Evolutionary conservation across 2,329 filamentous ascomycete species (phyloP), one percentile per base, ranked within the genome.

Genomic region (Fonsecaea multimorphosa): DNA sequence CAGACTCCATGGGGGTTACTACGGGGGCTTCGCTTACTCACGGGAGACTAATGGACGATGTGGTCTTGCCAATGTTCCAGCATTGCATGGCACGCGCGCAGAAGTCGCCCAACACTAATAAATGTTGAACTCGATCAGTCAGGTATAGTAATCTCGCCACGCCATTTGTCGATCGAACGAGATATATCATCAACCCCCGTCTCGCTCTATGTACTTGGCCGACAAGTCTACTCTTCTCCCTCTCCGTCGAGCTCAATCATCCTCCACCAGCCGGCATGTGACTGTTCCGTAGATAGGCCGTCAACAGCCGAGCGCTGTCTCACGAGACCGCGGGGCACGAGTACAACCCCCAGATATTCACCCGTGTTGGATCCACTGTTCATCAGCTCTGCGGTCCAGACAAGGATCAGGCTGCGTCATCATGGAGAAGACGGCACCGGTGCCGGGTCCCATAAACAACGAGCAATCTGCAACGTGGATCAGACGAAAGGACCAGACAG

Each of bases 401-500:
- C 32, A 38, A 38, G 58, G 19, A 29, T 36, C n/a, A 52, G 31
- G 12, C 44, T 60, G 44, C 44, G 32, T 51, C 59, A 55, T 62
- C 51, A 24, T 56, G 49, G 27, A 31, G 38, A 49, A 31, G 53
- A 58, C n/a, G 29, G 29, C 8, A n/a, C n/a, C n/a, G 29, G 29
- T 31, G 29, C 3, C 29, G 38, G 32, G 32, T 19, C 29, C 44
- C 31, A 53, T 36, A 56, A 46, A 57, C 27, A 36, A 16, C 36
- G 27, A 31, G 53, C 60, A 46, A 44, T 32, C 32, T 36, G 38
- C 52, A 63, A 57, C 60, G 53, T 61, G 60, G 60, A 63, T 57
- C 57, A 54, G 56, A 59, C 56, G 46, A 66, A 66, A 66, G 64
- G 64, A 66, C 64, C 64, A 63, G 59, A 54, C 64, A 66, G 58